Conservation (phyloP, 768 basidiomycete genomes). For the Lactarius hengduanensis region DNA sequence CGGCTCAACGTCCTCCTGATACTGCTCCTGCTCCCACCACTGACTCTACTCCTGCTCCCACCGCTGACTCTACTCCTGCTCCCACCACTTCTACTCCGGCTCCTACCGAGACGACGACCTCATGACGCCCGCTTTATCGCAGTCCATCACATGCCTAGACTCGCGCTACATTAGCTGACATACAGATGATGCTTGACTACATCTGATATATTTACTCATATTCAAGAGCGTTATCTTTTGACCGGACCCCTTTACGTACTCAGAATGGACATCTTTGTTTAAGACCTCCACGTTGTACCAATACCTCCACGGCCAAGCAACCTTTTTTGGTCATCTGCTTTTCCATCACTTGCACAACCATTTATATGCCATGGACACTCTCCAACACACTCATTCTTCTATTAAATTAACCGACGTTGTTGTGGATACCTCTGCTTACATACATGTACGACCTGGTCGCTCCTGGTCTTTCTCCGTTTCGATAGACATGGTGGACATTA, state of each 20-base stretch:
- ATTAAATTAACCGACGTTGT: constrained; percentile 5
- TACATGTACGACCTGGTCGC: neutral
- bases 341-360: neutral
- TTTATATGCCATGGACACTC: neutral
- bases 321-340: neutral
- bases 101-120: neutral
- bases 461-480: neutral
- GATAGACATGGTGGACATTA: neutral
- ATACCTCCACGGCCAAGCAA: neutral
- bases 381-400: neutral
- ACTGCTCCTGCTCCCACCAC: neutral
- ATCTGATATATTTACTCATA: neutral
- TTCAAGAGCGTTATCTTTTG: neutral
- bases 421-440: constrained; percentile 5
- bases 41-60: neutral
- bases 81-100: neutral
- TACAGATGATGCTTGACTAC: neutral
- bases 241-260: neutral
- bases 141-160: neutral
- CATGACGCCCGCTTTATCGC: neutral
- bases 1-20: neutral
- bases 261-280: constrained; percentile 16
- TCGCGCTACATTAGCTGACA: neutral
- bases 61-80: neutral
- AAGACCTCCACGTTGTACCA: constrained; percentile 13